A percentile compares a stretch with the other conserved stretches of the same genome.
Evolutionary conservation across 495 filamentous ascomycete species (phyloP).

Genomic region (Copromyces sp.): DNA sequence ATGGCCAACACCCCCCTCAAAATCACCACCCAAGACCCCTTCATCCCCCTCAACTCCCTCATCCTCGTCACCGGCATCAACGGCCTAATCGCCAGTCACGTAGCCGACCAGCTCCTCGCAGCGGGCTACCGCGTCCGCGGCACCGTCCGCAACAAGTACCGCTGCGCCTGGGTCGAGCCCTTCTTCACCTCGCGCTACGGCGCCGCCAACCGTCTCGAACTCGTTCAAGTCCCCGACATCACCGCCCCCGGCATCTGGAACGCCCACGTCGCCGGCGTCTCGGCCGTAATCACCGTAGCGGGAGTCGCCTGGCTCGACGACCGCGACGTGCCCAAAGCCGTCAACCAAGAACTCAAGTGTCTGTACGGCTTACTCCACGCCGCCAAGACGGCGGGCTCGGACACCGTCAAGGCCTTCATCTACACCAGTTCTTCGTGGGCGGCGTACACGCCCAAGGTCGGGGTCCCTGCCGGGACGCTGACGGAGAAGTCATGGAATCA

Average conservation of each 20-base stretch:
- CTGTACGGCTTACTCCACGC: constrained; percentile 7
- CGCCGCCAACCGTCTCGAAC: constrained; percentile 20
- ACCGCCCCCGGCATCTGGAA: constrained; percentile 26
- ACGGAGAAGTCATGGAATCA: constrained; percentile 19
- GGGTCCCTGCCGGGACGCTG: constrained; percentile 4
- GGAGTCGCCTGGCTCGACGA: not conserved
- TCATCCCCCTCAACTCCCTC: constrained; percentile 12
- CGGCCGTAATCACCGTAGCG: constrained; percentile 8
- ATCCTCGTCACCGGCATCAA: constrained; percentile 48
- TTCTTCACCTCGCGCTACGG: constrained; percentile 33
- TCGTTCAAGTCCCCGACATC: constrained; percentile 29
- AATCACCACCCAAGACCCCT: constrained; percentile 5
- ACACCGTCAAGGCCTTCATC: constrained; percentile 14
- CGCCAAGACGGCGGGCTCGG: constrained; percentile 2
- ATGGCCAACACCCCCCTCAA: constrained; percentile 1
- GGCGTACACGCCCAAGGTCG: constrained; percentile 15
- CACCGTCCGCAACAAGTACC: constrained; percentile 33
- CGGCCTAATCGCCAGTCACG: constrained; percentile 45
- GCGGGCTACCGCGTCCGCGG: constrained; percentile 44
- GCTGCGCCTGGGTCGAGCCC: constrained; percentile 31
- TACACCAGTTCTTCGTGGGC: constrained; percentile 20
- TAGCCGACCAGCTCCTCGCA: constrained; percentile 37
- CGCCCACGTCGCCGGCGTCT: constrained; percentile 26
- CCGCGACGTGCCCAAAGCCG: constrained; percentile 4
- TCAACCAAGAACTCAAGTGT: constrained; percentile 5